These are phyloP conservation scores for Solanum virginianum DNA, from an alignment of 257 asterid genomes.

Conservation along the genomic window DNA sequence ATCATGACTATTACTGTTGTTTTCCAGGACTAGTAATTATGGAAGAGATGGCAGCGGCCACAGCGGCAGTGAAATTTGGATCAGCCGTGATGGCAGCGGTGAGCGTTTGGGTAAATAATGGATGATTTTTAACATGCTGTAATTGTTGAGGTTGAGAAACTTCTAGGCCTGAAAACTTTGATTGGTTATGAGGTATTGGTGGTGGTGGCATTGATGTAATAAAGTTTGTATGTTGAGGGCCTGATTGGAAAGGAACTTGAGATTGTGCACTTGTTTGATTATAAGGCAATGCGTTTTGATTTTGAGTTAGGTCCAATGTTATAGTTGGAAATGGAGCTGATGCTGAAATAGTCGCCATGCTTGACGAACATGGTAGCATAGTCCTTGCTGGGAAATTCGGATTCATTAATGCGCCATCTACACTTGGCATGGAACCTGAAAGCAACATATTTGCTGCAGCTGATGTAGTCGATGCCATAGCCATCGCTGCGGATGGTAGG, in stretches of 20 bases:
- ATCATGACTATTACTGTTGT: neutral
- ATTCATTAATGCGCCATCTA: slow-evolving; percentile 40
- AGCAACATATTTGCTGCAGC: slow-evolving; percentile 75
- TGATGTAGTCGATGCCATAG: slow-evolving; percentile 78
- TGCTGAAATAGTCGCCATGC: slow-evolving; percentile 63
- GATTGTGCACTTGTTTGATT: slow-evolving; percentile 19
- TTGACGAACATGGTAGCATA: slow-evolving; percentile 42
- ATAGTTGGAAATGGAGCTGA: slow-evolving; percentile 72
- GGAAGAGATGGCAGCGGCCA: slow-evolving; percentile 57
- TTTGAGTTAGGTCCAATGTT: slow-evolving; percentile 64
- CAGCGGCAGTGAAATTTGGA: slow-evolving; percentile 58
- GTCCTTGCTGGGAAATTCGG: slow-evolving; percentile 39
- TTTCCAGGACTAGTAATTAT: slow-evolving; percentile 33
- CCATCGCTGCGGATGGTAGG: slow-evolving; percentile 72
- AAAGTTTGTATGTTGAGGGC: slow-evolving; percentile 9
- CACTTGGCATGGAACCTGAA: slow-evolving; percentile 59
- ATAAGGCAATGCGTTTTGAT: slow-evolving; percentile 5
- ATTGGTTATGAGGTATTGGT: slow-evolving; percentile 34
- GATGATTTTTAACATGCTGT: neutral
- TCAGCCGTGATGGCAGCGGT: slow-evolving; percentile 47
- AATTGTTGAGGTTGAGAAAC: slow-evolving; percentile 16
- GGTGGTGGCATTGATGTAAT: slow-evolving; percentile 6
- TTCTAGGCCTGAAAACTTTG: slow-evolving; percentile 64
- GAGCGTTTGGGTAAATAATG: slow-evolving; percentile 29
- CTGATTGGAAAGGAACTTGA: slow-evolving; percentile 25